phyloP scores from a whole-genome alignment of 139 green algal genomes.

The Raphidocelis subcapitata region DNA sequence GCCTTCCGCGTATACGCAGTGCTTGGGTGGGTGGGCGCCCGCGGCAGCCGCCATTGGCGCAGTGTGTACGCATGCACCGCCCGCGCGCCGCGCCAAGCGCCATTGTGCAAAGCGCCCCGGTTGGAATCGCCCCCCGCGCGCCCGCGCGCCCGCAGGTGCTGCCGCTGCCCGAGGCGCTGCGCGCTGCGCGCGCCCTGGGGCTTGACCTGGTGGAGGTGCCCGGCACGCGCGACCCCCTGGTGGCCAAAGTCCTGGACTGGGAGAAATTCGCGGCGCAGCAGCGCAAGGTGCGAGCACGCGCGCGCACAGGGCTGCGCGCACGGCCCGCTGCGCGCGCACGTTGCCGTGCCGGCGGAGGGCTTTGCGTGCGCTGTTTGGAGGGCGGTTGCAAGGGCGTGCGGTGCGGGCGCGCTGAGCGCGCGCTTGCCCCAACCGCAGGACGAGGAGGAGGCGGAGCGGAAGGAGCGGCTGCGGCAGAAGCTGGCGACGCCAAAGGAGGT shows the following conservation, averaged over 20 bases:
- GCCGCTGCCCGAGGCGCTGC: background rate
- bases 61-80: background rate
- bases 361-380: too few relatives aligned
- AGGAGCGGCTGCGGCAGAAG: slow-evolving; percentile 4
- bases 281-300: too few relatives aligned
- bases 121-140: background rate
- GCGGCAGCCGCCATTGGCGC: background rate
- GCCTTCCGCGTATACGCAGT: too few relatives aligned
- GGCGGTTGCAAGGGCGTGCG: too few relatives aligned
- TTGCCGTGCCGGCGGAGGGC: too few relatives aligned
- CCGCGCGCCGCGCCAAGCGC: background rate
- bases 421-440: background rate
- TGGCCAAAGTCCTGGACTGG: too few relatives aligned
- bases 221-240: too few relatives aligned
- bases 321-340: too few relatives aligned
- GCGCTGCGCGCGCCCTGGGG: background rate
- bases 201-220: slow-evolving; percentile 21
- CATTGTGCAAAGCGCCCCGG: too few relatives aligned
- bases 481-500: slow-evolving; percentile 22
- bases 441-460: slow-evolving; percentile 2
- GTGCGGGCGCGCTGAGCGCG: too few relatives aligned
- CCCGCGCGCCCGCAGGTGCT: slow-evolving; percentile 2
- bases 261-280: too few relatives aligned
- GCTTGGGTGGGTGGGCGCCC: background rate
- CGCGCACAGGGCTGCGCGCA: too few relatives aligned